These are phyloP conservation scores for Beverwykella pulmonaria DNA, from an alignment of 495 filamentous ascomycete species.

Conservation along the genomic window DNA sequence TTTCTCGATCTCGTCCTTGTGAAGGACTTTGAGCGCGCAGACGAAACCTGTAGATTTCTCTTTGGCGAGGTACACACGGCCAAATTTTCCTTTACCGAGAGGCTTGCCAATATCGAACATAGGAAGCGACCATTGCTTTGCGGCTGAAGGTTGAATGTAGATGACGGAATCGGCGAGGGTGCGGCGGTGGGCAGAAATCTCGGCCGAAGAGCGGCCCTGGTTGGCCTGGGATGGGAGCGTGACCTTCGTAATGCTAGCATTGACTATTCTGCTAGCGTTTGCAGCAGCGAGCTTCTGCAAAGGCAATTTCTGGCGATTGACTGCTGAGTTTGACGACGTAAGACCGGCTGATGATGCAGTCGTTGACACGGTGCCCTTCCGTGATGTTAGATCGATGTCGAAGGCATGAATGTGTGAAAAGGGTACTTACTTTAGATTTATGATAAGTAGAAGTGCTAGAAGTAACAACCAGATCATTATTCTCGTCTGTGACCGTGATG, in stretches of 20 bases:
- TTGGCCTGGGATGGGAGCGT: slow-evolving; percentile 68
- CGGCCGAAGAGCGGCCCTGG: slow-evolving; percentile 51
- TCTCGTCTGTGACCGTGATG: slow-evolving; percentile 48
- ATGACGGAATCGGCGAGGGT: slow-evolving; percentile 51
- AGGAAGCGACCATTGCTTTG: slow-evolving; percentile 85
- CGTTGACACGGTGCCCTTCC: slow-evolving; percentile 44
- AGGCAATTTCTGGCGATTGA: slow-evolving; percentile 48
- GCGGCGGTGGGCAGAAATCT: slow-evolving; percentile 30
- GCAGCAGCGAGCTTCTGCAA: slow-evolving; percentile 47
- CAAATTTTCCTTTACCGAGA: slow-evolving; percentile 96
- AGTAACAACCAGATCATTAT: slow-evolving; percentile 40
- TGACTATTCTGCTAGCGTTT: slow-evolving; percentile 34
- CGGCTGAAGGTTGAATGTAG: slow-evolving; percentile 60
- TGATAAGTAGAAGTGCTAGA: slow-evolving; percentile 35
- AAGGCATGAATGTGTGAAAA: slow-evolving; percentile 6
- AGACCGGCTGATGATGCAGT: slow-evolving; percentile 46
- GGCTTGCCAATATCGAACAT: slow-evolving; percentile 99
- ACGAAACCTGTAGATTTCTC: slow-evolving; percentile 89
- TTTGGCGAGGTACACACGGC: slow-evolving; percentile 91
- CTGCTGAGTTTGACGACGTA: slow-evolving; percentile 34
- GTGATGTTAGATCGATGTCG: slow-evolving; percentile 20
- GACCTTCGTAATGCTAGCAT: slow-evolving; percentile 57
- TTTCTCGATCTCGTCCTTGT: slow-evolving; percentile 90
- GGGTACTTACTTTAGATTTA: slow-evolving; percentile 45
- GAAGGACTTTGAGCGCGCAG: slow-evolving; percentile 93